Percentiles rank a stretch among this genome's conserved stretches.
These are phyloP conservation scores for Stephania yunnanensis DNA, from an alignment of 164 flowering plant genomes.

Conservation along the genomic window DNA sequence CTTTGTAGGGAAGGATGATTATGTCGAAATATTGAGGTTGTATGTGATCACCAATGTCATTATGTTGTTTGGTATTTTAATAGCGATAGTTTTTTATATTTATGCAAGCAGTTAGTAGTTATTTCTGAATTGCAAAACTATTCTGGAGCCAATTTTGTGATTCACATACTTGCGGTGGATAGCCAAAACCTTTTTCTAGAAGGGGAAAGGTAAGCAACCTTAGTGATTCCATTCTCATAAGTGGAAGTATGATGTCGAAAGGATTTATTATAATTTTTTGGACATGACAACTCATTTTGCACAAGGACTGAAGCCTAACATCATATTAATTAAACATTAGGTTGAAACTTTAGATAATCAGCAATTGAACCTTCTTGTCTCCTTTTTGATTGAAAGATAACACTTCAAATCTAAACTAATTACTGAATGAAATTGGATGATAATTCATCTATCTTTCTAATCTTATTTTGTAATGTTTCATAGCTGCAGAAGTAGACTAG, in stretches of 20 bases:
- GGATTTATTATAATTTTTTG: too few relatives aligned
- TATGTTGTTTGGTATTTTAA: background rate
- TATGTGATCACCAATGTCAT: background rate
- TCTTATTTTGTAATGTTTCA: background rate
- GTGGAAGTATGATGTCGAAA: background rate
- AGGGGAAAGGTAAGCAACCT: conserved; percentile 58
- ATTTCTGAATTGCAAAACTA: conserved; percentile 42
- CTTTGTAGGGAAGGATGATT: too few relatives aligned
- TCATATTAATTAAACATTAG: background rate
- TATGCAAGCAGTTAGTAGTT: background rate
- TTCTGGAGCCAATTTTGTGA: conserved; percentile 93
- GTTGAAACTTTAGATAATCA: too few relatives aligned
- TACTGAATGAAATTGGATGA: background rate
- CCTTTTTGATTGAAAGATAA: background rate
- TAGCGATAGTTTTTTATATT: background rate
- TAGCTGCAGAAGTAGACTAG: conserved; percentile 68
- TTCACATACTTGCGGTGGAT: conserved; percentile 74
- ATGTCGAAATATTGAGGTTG: background rate
- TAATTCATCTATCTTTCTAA: background rate
- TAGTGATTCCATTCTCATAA: conserved; percentile 2
- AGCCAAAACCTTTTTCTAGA: conserved; percentile 60
- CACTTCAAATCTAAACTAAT: background rate
- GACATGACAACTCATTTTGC: background rate
- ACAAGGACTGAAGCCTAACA: background rate
- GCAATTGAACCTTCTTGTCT: background rate